A percentile compares a stretch with the other conserved stretches of the same genome.
Evolutionary conservation across 2,329 filamentous ascomycete genomes (phyloP).

Genomic region (Neonectria ditissima): DNA sequence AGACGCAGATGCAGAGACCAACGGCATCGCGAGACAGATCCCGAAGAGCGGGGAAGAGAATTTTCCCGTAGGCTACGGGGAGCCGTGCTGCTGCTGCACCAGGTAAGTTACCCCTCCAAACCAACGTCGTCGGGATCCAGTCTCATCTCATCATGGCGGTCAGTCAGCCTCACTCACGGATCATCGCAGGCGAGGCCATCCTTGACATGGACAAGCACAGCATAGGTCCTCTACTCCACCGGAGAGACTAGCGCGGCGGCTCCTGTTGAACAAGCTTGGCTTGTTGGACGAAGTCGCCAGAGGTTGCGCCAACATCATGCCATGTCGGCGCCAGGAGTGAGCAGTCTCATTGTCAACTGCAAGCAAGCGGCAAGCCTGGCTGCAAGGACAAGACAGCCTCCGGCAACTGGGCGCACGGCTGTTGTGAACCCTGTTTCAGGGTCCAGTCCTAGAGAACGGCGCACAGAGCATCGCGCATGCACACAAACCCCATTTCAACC

Average conservation of each 20-base stretch:
- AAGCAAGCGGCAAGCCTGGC: neutral
- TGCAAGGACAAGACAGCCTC: constrained; percentile 21
- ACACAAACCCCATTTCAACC: constrained; percentile 11
- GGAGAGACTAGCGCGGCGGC: constrained; percentile 26
- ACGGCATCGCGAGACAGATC: constrained; percentile 4
- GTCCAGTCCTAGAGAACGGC: constrained; percentile 32
- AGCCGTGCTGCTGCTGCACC: neutral
- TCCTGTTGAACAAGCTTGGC: constrained; percentile 28
- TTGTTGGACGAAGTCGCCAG: constrained; percentile 30
- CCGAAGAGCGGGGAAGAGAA: constrained; percentile 15
- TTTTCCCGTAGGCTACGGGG: neutral
- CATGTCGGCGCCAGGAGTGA: constrained; percentile 19
- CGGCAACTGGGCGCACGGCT: constrained; percentile 27
- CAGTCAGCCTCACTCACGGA: constrained; percentile 46
- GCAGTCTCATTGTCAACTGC: constrained; percentile 26
- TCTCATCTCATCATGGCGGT: constrained; percentile 40
- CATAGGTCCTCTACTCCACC: neutral
- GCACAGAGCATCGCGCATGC: constrained; percentile 17
- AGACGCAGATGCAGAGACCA: constrained; percentile 1
- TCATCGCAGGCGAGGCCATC: constrained; percentile 44
- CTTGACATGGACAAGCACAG: constrained; percentile 32
- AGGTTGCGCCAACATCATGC: constrained; percentile 38
- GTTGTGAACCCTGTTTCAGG: constrained; percentile 36
- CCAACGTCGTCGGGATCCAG: constrained; percentile 37
- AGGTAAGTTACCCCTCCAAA: constrained; percentile 31